These are phyloP conservation scores for Diaporthe longicolla DNA, from an alignment of 2,329 filamentous ascomycete genomes.

Conservation along the genomic window DNA sequence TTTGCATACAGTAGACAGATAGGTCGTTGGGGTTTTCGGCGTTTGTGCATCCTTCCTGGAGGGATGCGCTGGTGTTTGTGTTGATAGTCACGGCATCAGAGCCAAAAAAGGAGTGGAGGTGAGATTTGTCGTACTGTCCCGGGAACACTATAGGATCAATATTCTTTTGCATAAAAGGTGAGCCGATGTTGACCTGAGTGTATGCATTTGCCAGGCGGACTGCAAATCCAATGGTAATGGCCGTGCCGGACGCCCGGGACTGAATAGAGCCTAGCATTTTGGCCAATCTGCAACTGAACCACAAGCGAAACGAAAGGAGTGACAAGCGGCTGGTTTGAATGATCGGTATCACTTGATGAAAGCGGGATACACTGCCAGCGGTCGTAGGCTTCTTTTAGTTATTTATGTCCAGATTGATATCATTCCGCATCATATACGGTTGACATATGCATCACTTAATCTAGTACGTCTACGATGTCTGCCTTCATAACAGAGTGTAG, in stretches of 20 bases:
- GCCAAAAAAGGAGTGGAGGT: constrained; percentile 55
- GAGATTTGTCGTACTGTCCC: constrained; percentile 50
- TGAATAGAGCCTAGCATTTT: constrained; percentile 2
- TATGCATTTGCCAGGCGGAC: constrained; percentile 44
- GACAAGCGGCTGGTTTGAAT: too few species aligned
- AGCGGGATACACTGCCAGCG: not conserved
- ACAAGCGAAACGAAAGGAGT: not conserved
- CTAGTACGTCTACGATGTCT: not conserved
- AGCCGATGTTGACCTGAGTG: constrained; percentile 45
- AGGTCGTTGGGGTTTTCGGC: constrained; percentile 50
- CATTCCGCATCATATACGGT: not conserved
- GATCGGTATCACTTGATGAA: too few species aligned
- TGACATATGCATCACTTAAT: constrained; percentile 7
- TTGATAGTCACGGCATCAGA: constrained; percentile 52
- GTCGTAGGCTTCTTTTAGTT: not conserved
- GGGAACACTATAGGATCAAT: constrained; percentile 54
- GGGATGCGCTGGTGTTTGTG: constrained; percentile 50
- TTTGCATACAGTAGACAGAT: constrained; percentile 47
- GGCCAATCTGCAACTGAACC: not conserved
- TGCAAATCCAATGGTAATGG: not conserved
- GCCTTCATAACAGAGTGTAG: not conserved
- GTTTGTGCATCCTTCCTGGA: constrained; percentile 48
- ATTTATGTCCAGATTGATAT: not conserved
- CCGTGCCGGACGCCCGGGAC: not conserved
- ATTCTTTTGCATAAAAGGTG: constrained; percentile 52